Evolutionary conservation across 495 filamentous ascomycete genomes (phyloP), one percentile per base, ranked within the genome.

Genomic region (Amphirosellinia nigrospora): DNA sequence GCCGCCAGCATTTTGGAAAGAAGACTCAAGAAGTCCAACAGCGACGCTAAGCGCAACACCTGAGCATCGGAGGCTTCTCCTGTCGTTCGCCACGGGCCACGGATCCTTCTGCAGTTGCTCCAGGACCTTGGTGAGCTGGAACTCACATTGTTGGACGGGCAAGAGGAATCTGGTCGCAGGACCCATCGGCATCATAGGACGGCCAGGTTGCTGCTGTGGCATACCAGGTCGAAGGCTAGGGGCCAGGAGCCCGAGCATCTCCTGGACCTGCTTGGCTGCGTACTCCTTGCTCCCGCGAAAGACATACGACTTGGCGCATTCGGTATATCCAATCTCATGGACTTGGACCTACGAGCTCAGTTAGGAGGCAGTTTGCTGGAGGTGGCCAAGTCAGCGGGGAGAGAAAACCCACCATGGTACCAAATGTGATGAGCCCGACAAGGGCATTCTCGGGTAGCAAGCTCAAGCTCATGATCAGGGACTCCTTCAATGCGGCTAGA

Each of bases 231-330:
- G 89, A 58, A 93, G 70, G 43, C 89, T 89, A 19, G 90, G 82
- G 19, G 87, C 83, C 34, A 89, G 81, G 52, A 97, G 86, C 26
- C 94, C 96, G 26, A 99, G 89, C 96, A 99, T 99, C 78, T 99
- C 96, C 79, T 98, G 96, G 16, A 99, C 94, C 78, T 98, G 94
- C 80, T 98, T 98, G 63, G 94, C 92, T 28, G 89, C 86, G 80
- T 99, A 99, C 73, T 99, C 96, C 84, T 98, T 99, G 86, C 89
- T 97, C 55, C 96, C 96, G 32, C 96, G 88, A 86, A 99, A 99
- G 23, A 99, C 96, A 76, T 98, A 99, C n/a, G 96, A 97, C 82
- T 99, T 99, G 70, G 96, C 93, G 77, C 96, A 98, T 79, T 98
- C 96, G 41, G 91, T 94, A 79, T 99, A 99, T 66, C 96, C 96